A percentile compares a stretch with the other conserved stretches of the same genome.
Conservation (phyloP, 306 rosid genomes). For the Hylodesmum podocarpum region DNA sequence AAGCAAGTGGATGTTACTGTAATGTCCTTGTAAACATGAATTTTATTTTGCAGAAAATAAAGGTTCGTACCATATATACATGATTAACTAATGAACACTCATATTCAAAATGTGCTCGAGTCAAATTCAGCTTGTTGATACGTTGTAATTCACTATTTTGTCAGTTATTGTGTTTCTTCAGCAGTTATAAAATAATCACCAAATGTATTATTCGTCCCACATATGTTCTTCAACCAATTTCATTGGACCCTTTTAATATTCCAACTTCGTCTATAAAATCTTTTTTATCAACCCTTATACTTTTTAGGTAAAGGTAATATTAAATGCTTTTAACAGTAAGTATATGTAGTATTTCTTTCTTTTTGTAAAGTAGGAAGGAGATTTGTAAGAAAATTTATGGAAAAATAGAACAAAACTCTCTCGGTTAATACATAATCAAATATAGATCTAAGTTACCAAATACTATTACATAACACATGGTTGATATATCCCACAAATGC, state of each 20-base stretch:
- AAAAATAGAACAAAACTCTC: not conserved
- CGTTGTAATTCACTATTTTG: not conserved
- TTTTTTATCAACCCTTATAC: not conserved
- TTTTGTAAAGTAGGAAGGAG: not conserved
- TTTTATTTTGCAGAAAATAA: not conserved
- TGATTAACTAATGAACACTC: not conserved
- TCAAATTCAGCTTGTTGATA: not conserved
- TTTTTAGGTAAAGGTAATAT: not conserved
- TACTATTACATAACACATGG: slow-evolving; percentile 6
- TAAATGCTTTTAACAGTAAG: not conserved
- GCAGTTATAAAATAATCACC: not conserved
- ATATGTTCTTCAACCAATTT: no score
- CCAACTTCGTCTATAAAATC: not conserved
- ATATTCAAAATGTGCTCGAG: not conserved
- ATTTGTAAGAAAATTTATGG: not conserved
- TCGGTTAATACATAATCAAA: not conserved
- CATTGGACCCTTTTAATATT: no score
- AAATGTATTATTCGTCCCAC: no score
- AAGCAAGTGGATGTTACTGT: not conserved
- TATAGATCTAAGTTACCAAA: slow-evolving; percentile 13
- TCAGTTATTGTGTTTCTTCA: not conserved
- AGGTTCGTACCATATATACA: not conserved
- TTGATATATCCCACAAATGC: not conserved
- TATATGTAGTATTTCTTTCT: no score
- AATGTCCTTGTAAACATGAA: not conserved